These are phyloP conservation scores for Rhodotorula sp. DNA, from an alignment of 1,284 basidiomycete genomes.

Conservation along the genomic window DNA sequence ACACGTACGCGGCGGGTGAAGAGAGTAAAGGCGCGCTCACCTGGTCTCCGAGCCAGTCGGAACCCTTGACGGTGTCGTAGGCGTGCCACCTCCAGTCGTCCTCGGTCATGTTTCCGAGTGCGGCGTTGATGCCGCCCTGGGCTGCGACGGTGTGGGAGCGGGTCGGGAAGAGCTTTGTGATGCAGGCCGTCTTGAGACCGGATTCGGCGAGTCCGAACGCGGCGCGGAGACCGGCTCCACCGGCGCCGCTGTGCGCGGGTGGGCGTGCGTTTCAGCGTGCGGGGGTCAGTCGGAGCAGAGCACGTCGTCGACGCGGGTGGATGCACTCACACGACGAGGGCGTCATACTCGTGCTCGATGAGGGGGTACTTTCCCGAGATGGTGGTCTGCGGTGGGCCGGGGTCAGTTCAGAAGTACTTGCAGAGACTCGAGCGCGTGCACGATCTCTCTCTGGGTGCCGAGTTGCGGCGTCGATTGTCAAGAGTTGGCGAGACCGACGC, in stretches of 20 bases:
- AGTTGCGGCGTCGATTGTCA: background rate
- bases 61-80: constrained; percentile 99
- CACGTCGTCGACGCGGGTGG: background rate
- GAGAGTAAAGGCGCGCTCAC: constrained; percentile 58
- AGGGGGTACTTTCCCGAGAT: constrained; percentile 78
- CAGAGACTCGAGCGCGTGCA: too few relatives aligned
- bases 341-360: constrained; percentile 95
- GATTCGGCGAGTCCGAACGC: constrained; percentile 99
- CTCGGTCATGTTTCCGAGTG: constrained; percentile 98
- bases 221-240: constrained; percentile 95
- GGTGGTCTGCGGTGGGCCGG: constrained; percentile 40
- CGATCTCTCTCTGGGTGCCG: too few relatives aligned
- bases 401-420: too few relatives aligned
- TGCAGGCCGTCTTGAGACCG: constrained; percentile 95
- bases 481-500: too few relatives aligned
- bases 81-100: constrained; percentile 89
- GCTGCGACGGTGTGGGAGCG: constrained; percentile 98
- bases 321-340: constrained; percentile 84
- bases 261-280: too few relatives aligned
- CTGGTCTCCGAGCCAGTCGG: constrained; percentile 99
- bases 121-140: constrained; percentile 97
- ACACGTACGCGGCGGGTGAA: too few relatives aligned
- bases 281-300: background rate
- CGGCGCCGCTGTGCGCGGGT: constrained; percentile 70
- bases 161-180: constrained; percentile 99